Evolutionary conservation across 345 rosid species (phyloP).

Genomic region (Erysimum cheiranthoides): DNA sequence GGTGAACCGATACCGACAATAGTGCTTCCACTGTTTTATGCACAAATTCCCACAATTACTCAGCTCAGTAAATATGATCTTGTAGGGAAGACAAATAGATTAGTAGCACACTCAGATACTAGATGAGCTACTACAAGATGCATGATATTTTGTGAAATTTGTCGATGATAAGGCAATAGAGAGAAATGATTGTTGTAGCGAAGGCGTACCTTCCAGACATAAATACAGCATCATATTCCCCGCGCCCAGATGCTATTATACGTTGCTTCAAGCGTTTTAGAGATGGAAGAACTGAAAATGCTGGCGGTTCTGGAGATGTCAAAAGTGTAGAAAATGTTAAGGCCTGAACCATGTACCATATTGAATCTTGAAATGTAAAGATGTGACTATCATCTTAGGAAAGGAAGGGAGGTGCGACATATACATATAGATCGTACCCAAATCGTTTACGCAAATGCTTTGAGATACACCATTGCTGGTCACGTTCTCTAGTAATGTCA

Average conservation of each 20-base stretch:
- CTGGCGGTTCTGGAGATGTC: constrained; percentile 77
- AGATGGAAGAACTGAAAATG: constrained; percentile 90
- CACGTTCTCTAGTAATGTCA: constrained; percentile 73
- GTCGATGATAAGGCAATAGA: neutral
- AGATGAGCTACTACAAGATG: constrained; percentile 2
- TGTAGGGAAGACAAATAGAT: neutral
- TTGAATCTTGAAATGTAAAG: neutral
- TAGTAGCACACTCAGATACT: constrained; percentile 1
- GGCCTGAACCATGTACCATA: constrained; percentile 10
- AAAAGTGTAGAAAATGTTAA: constrained; percentile 17
- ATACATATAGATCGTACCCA: constrained; percentile 60
- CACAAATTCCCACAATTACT: constrained; percentile 10
- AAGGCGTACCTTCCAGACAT: constrained; percentile 91
- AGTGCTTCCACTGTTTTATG: constrained; percentile 83
- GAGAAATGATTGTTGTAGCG: neutral
- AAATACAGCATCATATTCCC: constrained; percentile 86
- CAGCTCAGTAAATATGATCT: constrained; percentile 16
- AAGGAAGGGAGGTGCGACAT: constrained; percentile 8
- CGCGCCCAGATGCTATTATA: constrained; percentile 76
- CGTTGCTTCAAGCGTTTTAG: constrained; percentile 86
- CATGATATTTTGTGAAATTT: neutral
- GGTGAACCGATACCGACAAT: constrained; percentile 94
- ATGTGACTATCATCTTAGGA: constrained; percentile 16
- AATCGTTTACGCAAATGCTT: constrained; percentile 86
- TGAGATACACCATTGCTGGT: constrained; percentile 77